phyloP scores from a whole-genome alignment of 805 yeast genomes.

The Wickerhamomyces chambardii region DNA sequence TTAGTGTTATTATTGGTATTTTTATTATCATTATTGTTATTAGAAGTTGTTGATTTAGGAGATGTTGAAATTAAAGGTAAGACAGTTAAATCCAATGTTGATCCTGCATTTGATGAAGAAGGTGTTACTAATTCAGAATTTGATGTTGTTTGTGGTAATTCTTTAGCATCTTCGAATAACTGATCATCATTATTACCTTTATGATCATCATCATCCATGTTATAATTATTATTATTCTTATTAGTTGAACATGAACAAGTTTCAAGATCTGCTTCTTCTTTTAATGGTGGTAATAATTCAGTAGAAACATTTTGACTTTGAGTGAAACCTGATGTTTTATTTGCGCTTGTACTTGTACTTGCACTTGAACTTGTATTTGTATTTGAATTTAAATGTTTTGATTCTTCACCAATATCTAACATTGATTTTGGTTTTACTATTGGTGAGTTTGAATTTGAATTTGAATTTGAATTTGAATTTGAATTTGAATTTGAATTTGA shows the following conservation, averaged over 20 bases:
- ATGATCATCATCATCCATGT: neutral
- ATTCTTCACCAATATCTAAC: slow-evolving; percentile 11
- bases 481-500: too few species aligned
- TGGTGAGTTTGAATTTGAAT: slow-evolving; percentile 3
- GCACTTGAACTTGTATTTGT: too few species aligned
- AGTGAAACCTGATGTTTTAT: neutral
- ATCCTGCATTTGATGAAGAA: too few species aligned
- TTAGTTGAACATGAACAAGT: too few species aligned
- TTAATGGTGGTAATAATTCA: slow-evolving; percentile 6
- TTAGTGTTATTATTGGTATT: too few species aligned
- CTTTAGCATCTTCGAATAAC: neutral
- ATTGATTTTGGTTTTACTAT: slow-evolving; percentile 12
- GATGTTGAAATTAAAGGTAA: neutral
- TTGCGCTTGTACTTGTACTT: slow-evolving; percentile 1
- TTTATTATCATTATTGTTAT: too few species aligned
- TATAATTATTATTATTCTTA: too few species aligned
- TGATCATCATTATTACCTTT: neutral
- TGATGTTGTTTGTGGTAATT: too few species aligned
- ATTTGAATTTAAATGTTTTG: neutral
- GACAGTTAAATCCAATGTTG: too few species aligned
- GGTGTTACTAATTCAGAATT: too few species aligned
- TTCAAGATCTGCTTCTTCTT: slow-evolving; percentile 2
- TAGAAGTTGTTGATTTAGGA: neutral
- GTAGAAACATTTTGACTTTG: neutral
- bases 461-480: slow-evolving; percentile 1